A percentile compares a stretch with the other conserved stretches of the same genome.
Conservation (phyloP, 2,329 filamentous ascomycete species). For the Venturia oleaginea region DNA sequence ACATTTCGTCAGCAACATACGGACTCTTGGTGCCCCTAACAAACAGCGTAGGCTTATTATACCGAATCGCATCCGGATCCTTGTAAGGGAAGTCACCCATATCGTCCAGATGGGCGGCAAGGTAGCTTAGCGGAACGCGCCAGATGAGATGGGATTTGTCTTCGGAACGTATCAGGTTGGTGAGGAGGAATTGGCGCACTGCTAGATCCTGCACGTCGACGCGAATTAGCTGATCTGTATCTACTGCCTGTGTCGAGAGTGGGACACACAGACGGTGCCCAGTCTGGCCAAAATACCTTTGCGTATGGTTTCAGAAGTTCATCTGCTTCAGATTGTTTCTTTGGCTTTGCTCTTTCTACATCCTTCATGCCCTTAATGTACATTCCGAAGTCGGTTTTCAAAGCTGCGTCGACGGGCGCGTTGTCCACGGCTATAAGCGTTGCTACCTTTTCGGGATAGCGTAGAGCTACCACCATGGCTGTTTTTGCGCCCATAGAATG, state of each 20-base stretch:
- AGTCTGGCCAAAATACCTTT: slow-evolving; percentile 36
- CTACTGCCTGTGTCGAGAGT: not conserved
- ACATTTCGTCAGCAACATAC: slow-evolving; percentile 71
- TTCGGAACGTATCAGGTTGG: slow-evolving; percentile 56
- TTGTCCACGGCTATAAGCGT: slow-evolving; percentile 84
- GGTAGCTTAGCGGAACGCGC: slow-evolving; percentile 64
- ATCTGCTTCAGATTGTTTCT: slow-evolving; percentile 69
- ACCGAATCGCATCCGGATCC: slow-evolving; percentile 58
- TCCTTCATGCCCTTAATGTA: slow-evolving; percentile 80
- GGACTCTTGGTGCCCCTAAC: slow-evolving; percentile 66
- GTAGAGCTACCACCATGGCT: slow-evolving; percentile 77
- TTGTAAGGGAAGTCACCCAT: slow-evolving; percentile 87
- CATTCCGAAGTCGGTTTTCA: slow-evolving; percentile 64
- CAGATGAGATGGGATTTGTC: slow-evolving; percentile 55
- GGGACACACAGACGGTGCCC: slow-evolving; percentile 10
- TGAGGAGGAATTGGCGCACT: slow-evolving; percentile 85
- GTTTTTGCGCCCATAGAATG: slow-evolving; percentile 97
- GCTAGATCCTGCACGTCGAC: slow-evolving; percentile 46
- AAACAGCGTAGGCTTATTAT: slow-evolving; percentile 71
- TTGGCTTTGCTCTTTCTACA: slow-evolving; percentile 61
- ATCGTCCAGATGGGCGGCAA: slow-evolving; percentile 59
- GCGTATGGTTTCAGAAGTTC: slow-evolving; percentile 68
- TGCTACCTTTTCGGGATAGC: slow-evolving; percentile 55
- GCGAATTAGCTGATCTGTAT: not conserved
- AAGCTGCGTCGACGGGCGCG: slow-evolving; percentile 70